Percentiles rank a stretch among this genome's conserved stretches.
Evolutionary conservation across 2,329 filamentous ascomycete species (phyloP).

Genomic region (Aaosphaeria pasadenensis): DNA sequence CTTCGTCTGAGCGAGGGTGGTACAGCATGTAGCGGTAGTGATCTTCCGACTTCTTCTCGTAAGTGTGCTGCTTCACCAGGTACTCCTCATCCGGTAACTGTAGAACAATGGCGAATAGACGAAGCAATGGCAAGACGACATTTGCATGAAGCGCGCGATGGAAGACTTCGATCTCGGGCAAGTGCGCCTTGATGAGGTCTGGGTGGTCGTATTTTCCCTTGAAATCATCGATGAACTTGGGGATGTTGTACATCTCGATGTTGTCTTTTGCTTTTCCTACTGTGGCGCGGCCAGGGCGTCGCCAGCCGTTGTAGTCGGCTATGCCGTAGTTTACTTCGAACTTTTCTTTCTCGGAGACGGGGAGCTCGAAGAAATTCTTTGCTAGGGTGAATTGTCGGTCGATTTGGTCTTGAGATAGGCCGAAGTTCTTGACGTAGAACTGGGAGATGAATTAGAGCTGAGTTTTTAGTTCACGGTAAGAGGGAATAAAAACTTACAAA

Average conservation of each 20-base stretch:
- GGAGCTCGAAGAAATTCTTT: conserved; percentile 56
- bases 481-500: conserved; percentile 13
- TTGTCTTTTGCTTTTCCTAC: conserved; percentile 49
- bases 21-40: conserved; percentile 65
- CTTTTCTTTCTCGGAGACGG: conserved; percentile 58
- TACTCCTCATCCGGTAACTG: conserved; percentile 59
- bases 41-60: conserved; percentile 57
- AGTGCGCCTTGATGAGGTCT: conserved; percentile 42
- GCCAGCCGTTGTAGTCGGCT: conserved; percentile 55
- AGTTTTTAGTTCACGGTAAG: not conserved
- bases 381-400: conserved; percentile 61
- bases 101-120: conserved; percentile 60
- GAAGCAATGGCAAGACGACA: conserved; percentile 56
- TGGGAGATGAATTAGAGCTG: conserved; percentile 30
- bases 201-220: conserved; percentile 34
- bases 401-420: conserved; percentile 58
- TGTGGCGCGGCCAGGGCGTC: conserved; percentile 23
- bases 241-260: conserved; percentile 59
- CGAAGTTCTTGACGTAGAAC: conserved; percentile 62
- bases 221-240: conserved; percentile 61
- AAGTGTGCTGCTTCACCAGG: conserved; percentile 55
- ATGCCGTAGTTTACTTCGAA: conserved; percentile 44
- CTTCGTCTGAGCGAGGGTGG: conserved; percentile 47
- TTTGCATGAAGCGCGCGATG: conserved; percentile 49
- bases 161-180: conserved; percentile 55